Evolutionary conservation across 2,329 filamentous ascomycete species (phyloP), one percentile per base, ranked within the genome.

Genomic region (Aspergillus glaucus): DNA sequence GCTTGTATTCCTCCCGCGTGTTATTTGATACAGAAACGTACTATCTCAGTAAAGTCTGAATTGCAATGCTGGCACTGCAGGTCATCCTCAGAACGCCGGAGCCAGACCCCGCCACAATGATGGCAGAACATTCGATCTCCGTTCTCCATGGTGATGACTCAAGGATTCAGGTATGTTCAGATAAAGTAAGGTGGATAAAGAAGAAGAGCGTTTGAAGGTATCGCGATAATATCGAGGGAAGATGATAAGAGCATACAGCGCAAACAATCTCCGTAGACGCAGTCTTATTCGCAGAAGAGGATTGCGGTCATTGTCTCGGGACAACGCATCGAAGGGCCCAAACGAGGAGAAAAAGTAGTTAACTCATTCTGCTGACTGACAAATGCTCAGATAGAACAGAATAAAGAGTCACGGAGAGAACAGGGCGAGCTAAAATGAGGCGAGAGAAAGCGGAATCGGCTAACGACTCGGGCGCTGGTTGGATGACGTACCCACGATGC

Each of bases 111-210:
- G 46, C 79, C 67, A 72, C 93, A 97, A 51, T 78, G 73, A 69
- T 97, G 89, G 69, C 93, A 98, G 68, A 80, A 94, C 47, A 96
- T 85, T 55, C 92, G 81, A 63, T 95, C 87, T 22, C 54, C 59
- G 50, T 70, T 62, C 24, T 62, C 62, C 70, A 72, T 71, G 47
- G 47, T 45, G 48, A 46, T 26, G 45, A 41, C 36, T 40, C 37
- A 32, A 32, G 40, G 41, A 17, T n/a, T 17, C 34, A 37, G 34
- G 9, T 37, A n/a, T 19, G n/a, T 8, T 24, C 37, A 37, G 4
- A 48, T 43, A 41, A 28, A 32, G 47, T 19, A 21, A 9, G 14
- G 37, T 9, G 17, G 10, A 17, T 22, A 19, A 40, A 40, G 12
- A 40, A 40, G 10, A 21, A 17, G 7, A 21, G 10, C 17, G 9